Percentiles rank a stretch among this genome's conserved stretches.
Conservation (phyloP, 2,329 filamentous ascomycete genomes). For the Didymella lethalis region DNA sequence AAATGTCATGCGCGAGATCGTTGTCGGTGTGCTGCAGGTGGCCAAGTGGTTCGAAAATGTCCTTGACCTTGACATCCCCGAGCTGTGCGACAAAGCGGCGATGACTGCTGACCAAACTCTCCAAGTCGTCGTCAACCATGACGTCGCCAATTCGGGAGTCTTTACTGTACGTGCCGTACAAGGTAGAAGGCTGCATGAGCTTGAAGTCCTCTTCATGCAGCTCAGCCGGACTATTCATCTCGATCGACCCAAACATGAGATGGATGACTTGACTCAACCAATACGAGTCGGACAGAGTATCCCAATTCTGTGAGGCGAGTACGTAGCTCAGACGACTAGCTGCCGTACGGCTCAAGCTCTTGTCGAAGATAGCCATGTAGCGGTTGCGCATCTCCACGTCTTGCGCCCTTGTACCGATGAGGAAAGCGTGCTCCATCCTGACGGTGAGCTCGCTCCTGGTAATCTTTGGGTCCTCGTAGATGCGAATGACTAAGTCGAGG, state of each 20-base stretch:
- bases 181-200: conserved; percentile 73
- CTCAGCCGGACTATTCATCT: conserved; percentile 80
- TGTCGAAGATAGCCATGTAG: conserved; percentile 96
- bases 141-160: conserved; percentile 69
- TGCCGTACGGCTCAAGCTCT: conserved; percentile 89
- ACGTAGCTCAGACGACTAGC: conserved; percentile 90
- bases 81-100: conserved; percentile 84
- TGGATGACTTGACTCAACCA: conserved; percentile 97
- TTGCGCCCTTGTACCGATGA: conserved; percentile 90
- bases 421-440: conserved; percentile 95
- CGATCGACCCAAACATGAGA: conserved; percentile 87
- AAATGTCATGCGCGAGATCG: conserved; percentile 84
- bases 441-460: conserved; percentile 95
- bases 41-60: conserved; percentile 86
- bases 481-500: conserved; percentile 92
- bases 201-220: conserved; percentile 86
- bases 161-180: conserved; percentile 76
- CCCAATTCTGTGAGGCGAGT: conserved; percentile 93
- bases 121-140: conserved; percentile 83
- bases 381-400: conserved; percentile 97
- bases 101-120: conserved; percentile 78
- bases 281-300: conserved; percentile 91
- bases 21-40: conserved; percentile 92
- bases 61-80: conserved; percentile 83
- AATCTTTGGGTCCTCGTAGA: conserved; percentile 97